These are phyloP conservation scores for Erodium moschatum DNA, from an alignment of 441 rosid species.

Conservation along the genomic window DNA sequence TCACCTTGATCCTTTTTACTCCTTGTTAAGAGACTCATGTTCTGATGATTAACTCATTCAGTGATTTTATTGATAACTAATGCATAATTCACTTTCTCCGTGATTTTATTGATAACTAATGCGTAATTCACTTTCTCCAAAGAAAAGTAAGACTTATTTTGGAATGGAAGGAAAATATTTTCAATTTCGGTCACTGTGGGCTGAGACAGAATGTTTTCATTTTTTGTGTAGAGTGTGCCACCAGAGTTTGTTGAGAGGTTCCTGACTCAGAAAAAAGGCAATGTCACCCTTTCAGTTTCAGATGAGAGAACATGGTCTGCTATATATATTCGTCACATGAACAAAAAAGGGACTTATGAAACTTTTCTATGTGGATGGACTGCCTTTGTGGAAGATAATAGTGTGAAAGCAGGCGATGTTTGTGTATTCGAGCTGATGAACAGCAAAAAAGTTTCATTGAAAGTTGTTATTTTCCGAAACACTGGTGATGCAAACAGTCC, in stretches of 20 bases:
- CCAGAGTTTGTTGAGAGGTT: neutral
- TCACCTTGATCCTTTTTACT: too few relatives aligned
- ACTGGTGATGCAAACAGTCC: neutral
- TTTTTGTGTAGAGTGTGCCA: neutral
- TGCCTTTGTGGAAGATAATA: constrained; percentile 14
- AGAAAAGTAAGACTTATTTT: neutral
- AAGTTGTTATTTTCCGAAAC: constrained; percentile 12
- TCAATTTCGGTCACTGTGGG: neutral
- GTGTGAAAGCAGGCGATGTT: constrained; percentile 15
- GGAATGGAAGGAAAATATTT: neutral
- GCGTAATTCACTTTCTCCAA: too few relatives aligned
- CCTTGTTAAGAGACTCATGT: neutral
- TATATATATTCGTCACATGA: neutral
- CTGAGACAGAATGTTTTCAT: neutral
- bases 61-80: neutral
- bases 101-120: neutral
- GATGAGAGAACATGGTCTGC: constrained; percentile 10
- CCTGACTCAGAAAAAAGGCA: neutral
- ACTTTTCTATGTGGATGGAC: constrained; percentile 6
- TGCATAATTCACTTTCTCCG: too few relatives aligned
- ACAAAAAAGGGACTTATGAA: neutral
- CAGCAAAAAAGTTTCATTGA: constrained; percentile 1
- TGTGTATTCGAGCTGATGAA: constrained; percentile 19
- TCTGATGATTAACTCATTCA: neutral
- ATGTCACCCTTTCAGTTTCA: neutral